phyloP scores from a whole-genome alignment of 768 basidiomycete genomes.

The Suillus ampliporus region DNA sequence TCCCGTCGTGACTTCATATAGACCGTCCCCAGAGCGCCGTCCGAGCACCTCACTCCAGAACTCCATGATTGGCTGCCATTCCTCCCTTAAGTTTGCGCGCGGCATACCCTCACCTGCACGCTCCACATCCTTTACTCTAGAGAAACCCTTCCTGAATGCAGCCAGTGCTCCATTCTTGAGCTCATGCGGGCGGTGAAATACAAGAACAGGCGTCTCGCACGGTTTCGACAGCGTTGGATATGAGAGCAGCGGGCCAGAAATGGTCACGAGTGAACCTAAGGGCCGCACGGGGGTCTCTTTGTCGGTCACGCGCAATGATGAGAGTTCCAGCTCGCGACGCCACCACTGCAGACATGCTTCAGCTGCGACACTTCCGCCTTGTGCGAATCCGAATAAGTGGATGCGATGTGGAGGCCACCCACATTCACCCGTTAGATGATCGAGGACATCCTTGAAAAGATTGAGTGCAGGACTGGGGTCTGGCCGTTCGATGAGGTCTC shows the following conservation, averaged over 20 bases:
- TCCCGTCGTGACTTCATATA: conserved; percentile 70
- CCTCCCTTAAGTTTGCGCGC: conserved; percentile 55
- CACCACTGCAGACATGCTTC: conserved; percentile 70
- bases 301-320: conserved; percentile 9
- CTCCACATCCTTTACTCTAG: conserved; percentile 52
- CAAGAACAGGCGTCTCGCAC: conserved; percentile 66
- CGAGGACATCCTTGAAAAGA: conserved; percentile 55
- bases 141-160: conserved; percentile 68
- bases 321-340: conserved; percentile 40
- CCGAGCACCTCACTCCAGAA: conserved; percentile 81
- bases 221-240: conserved; percentile 64
- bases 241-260: conserved; percentile 79
- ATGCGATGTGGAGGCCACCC: conserved; percentile 72
- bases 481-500: conserved; percentile 70
- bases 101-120: conserved; percentile 72
- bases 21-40: conserved; percentile 59
- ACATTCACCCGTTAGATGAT: conserved; percentile 63
- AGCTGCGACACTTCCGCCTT: conserved; percentile 80
- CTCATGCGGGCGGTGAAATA: conserved; percentile 57
- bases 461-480: conserved; percentile 75
- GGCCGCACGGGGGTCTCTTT: conserved; percentile 21
- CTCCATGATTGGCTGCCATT: conserved; percentile 85
- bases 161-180: conserved; percentile 51
- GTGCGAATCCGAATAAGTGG: conserved; percentile 88
- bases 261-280: conserved; percentile 69